phyloP scores from a whole-genome alignment of 805 yeast species.

The Metschnikowia proteae region DNA sequence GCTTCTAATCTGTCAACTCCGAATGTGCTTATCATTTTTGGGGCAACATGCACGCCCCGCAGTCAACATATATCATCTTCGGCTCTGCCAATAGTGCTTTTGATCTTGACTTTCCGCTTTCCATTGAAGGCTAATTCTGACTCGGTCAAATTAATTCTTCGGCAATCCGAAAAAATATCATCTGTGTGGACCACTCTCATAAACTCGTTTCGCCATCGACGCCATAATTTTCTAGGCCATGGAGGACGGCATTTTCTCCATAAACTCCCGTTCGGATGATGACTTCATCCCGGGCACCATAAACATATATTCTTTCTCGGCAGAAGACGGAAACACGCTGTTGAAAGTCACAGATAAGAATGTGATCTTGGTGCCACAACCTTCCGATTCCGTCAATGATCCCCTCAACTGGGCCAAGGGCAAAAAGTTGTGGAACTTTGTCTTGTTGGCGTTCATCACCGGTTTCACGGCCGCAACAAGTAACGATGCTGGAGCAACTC shows the following conservation, averaged over 20 bases:
- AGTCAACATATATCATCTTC: background rate
- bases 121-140: background rate
- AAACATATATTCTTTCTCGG: conserved; percentile 15
- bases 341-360: conserved; percentile 21
- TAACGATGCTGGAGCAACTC: conserved; percentile 70
- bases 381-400: conserved; percentile 48
- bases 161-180: background rate
- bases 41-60: background rate
- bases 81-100: background rate
- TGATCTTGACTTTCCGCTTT: background rate
- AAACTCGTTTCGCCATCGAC: background rate
- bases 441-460: conserved; percentile 50
- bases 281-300: conserved; percentile 20
- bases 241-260: conserved; percentile 9
- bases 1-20: background rate
- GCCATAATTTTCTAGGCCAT: background rate
- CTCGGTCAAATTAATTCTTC: background rate
- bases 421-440: conserved; percentile 38
- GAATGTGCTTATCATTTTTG: background rate
- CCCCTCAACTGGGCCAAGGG: conserved; percentile 42
- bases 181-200: background rate
- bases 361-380: conserved; percentile 45
- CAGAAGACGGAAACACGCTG: conserved; percentile 11
- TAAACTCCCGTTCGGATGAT: conserved; percentile 14
- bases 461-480: conserved; percentile 72